A percentile compares a stretch with the other conserved stretches of the same genome.
phyloP scores from a whole-genome alignment of 345 rosid species.

The Eucalyptus curtisii region DNA sequence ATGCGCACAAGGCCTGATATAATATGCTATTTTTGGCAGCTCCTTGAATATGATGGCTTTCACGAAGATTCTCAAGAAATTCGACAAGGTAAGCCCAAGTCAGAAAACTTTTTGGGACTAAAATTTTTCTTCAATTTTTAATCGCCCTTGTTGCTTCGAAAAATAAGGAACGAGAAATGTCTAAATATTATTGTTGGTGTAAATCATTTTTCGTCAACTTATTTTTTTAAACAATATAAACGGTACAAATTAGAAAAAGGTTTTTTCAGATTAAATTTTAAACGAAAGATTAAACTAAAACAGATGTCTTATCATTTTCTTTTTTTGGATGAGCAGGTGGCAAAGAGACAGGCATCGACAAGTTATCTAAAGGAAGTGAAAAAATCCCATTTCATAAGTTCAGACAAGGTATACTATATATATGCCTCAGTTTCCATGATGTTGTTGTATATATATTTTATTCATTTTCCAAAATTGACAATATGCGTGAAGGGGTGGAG shows the following conservation, averaged over 20 bases:
- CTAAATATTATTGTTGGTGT: background rate
- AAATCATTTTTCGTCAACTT: background rate
- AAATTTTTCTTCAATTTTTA: background rate
- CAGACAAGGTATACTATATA: slow-evolving; percentile 74
- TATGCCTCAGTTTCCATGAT: background rate
- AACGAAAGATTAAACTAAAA: background rate
- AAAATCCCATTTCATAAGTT: slow-evolving; percentile 81
- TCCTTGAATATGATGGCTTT: slow-evolving; percentile 89
- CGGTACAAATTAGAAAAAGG: background rate
- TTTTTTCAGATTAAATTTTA: background rate
- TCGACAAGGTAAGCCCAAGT: slow-evolving; percentile 62
- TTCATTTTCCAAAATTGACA: background rate
- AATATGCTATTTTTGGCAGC: slow-evolving; percentile 23
- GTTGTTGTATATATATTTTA: background rate
- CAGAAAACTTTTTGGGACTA: background rate
- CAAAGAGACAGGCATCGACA: slow-evolving; percentile 72
- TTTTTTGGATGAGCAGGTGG: slow-evolving; percentile 31
- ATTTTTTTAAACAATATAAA: background rate
- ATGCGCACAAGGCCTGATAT: background rate
- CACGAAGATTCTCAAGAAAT: slow-evolving; percentile 85
- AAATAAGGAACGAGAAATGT: background rate
- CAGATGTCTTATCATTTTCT: background rate
- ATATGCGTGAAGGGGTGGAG: background rate
- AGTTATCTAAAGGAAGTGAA: slow-evolving; percentile 78
- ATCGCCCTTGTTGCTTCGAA: background rate